A percentile compares a stretch with the other conserved stretches of the same genome.
These are phyloP conservation scores for Blastocystis sp. DNA, from an alignment of 352 stramenopile species.

Conservation along the genomic window DNA sequence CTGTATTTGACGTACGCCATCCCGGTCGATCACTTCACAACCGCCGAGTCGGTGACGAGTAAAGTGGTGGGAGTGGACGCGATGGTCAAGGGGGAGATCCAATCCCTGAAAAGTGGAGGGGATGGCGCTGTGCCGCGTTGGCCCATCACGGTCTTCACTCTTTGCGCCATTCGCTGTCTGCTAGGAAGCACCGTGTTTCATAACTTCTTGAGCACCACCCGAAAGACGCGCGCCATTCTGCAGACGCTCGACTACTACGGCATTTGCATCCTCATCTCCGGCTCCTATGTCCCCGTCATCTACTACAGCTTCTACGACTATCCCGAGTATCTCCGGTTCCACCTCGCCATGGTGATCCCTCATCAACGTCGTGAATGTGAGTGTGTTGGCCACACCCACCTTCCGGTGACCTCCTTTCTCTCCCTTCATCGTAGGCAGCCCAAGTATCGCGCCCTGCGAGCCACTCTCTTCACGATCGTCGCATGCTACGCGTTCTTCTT, in stretches of 20 bases:
- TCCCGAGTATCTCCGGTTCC: constrained; percentile 5
- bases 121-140: constrained; percentile 28
- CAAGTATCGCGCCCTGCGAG: constrained; percentile 58
- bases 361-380: constrained; percentile 67
- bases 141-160: constrained; percentile 60
- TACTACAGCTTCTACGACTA: constrained; percentile 63
- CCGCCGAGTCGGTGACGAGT: not conserved
- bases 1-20: constrained; percentile 47
- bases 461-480: constrained; percentile 40
- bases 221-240: constrained; percentile 14
- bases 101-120: not conserved
- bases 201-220: constrained; percentile 35
- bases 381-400: constrained; percentile 55
- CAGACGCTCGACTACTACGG: constrained; percentile 62
- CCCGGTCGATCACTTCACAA: not conserved
- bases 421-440: constrained; percentile 16
- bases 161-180: constrained; percentile 65
- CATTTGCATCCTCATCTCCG: constrained; percentile 66
- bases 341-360: constrained; percentile 41
- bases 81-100: constrained; percentile 18
- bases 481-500: constrained; percentile 49
- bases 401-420: not conserved
- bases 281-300: constrained; percentile 65
- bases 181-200: constrained; percentile 46
- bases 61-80: not conserved